Evolutionary conservation across 352 stramenopile genomes (phyloP).

Genomic region (Phytophthora pluvialis): DNA sequence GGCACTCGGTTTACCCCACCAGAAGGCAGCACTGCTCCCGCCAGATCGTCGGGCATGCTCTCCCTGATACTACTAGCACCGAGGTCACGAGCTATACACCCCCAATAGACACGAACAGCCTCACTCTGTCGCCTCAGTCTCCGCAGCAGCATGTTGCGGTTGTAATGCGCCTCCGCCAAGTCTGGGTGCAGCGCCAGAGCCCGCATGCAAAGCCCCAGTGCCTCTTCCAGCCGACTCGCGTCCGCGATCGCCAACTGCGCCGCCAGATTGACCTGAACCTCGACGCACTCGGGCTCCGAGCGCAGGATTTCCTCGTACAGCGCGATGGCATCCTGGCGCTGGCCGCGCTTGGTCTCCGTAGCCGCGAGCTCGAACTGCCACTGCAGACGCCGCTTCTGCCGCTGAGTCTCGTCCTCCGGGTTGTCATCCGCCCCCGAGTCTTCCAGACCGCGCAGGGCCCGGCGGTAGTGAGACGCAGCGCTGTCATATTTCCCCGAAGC

Average conservation of each 20-base stretch:
- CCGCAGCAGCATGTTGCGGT: conserved; percentile 67
- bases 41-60: conserved; percentile 4
- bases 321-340: conserved; percentile 34
- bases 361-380: conserved; percentile 34
- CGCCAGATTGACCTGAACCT: conserved; percentile 64
- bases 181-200: conserved; percentile 40
- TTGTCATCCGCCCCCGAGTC: neutral
- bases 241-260: conserved; percentile 50
- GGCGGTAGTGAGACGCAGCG: conserved; percentile 39
- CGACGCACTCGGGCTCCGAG: conserved; percentile 32
- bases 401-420: conserved; percentile 10
- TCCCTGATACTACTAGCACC: conserved; percentile 15
- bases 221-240: conserved; percentile 32
- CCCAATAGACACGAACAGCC: conserved; percentile 55
- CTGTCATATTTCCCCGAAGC: conserved; percentile 22
- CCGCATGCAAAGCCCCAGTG: conserved; percentile 41
- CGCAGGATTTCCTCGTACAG: conserved; percentile 44
- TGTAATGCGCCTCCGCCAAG: conserved; percentile 58
- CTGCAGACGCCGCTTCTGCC: conserved; percentile 16
- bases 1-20: neutral
- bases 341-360: conserved; percentile 18
- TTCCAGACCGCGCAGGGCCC: conserved; percentile 31
- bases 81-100: conserved; percentile 89
- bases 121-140: conserved; percentile 53
- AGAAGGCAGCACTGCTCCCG: conserved; percentile 58